Percentiles rank a stretch among this genome's conserved stretches.
phyloP scores from a whole-genome alignment of 2,329 filamentous ascomycete species.

The Microcyclosporella mali region DNA sequence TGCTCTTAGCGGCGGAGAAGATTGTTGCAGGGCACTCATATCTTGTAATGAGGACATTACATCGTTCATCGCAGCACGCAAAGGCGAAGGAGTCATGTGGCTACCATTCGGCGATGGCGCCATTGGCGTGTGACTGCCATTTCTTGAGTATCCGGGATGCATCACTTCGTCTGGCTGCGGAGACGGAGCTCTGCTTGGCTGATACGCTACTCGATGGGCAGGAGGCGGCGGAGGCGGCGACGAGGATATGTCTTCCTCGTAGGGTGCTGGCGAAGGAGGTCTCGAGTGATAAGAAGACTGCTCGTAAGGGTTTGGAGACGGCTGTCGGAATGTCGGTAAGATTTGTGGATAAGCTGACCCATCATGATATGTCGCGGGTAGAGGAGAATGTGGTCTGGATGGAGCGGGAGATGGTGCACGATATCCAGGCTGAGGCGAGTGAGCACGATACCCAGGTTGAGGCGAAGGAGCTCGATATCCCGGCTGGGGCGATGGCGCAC shows the following conservation, averaged over 20 bases:
- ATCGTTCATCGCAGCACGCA: constrained; percentile 94
- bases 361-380: constrained; percentile 32
- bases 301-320: constrained; percentile 27
- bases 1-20: constrained; percentile 43
- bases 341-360: constrained; percentile 30
- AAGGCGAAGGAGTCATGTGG: constrained; percentile 70
- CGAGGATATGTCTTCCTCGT: constrained; percentile 45
- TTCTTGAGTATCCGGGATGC: constrained; percentile 44
- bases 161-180: constrained; percentile 29
- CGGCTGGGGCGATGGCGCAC: constrained; percentile 22
- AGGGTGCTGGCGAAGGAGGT: constrained; percentile 18
- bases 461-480: constrained; percentile 24
- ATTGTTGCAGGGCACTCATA: constrained; percentile 59
- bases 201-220: constrained; percentile 59
- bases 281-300: constrained; percentile 17
- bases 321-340: constrained; percentile 20
- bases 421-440: constrained; percentile 25
- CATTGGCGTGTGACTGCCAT: constrained; percentile 53
- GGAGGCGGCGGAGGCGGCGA: constrained; percentile 81
- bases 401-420: constrained; percentile 36
- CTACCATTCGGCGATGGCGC: constrained; percentile 60
- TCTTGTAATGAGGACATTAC: constrained; percentile 93
- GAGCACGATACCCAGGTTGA: constrained; percentile 20
- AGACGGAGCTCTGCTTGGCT: constrained; percentile 45
- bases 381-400: constrained; percentile 39